These are phyloP conservation scores for Fusarium chlamydosporum DNA, from an alignment of 2,329 filamentous ascomycete species.

Conservation along the genomic window DNA sequence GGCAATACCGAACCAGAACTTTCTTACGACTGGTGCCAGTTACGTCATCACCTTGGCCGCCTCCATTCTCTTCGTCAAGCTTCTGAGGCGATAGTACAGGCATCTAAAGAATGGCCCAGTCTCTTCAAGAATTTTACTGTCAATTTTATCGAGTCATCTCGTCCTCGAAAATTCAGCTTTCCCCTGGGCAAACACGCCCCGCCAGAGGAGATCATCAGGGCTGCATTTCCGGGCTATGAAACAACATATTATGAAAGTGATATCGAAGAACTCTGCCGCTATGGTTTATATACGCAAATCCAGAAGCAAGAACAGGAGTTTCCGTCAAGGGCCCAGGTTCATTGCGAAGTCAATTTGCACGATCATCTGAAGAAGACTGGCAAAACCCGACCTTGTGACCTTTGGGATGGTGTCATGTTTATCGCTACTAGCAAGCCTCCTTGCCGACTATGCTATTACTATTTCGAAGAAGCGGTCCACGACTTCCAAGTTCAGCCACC, in stretches of 20 bases:
- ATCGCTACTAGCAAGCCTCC: conserved; percentile 24
- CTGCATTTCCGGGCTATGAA: conserved; percentile 8
- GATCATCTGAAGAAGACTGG: conserved; percentile 1
- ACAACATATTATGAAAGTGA: conserved; percentile 3
- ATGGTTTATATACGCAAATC: conserved; percentile 9
- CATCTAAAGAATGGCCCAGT: neutral
- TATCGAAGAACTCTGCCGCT: conserved; percentile 1
- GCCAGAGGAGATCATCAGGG: neutral
- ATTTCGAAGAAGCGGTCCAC: conserved; percentile 10
- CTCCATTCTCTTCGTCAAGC: conserved; percentile 19
- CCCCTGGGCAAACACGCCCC: neutral
- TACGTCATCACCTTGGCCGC: conserved; percentile 17
- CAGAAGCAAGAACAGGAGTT: conserved; percentile 4
- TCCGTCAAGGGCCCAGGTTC: conserved; percentile 9
- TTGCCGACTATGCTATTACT: conserved; percentile 14
- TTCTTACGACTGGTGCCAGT: conserved; percentile 14
- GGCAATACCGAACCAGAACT: neutral
- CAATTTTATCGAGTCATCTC: neutral
- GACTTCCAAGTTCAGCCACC: conserved; percentile 15
- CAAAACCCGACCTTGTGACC: conserved; percentile 10
- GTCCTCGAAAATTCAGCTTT: neutral
- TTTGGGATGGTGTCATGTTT: conserved; percentile 9
- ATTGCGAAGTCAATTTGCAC: conserved; percentile 15
- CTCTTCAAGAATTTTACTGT: conserved; percentile 19
- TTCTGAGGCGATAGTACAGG: conserved; percentile 2